Conservation (phyloP, 2,329 filamentous ascomycete species). For the Delphinella strobiligena region DNA sequence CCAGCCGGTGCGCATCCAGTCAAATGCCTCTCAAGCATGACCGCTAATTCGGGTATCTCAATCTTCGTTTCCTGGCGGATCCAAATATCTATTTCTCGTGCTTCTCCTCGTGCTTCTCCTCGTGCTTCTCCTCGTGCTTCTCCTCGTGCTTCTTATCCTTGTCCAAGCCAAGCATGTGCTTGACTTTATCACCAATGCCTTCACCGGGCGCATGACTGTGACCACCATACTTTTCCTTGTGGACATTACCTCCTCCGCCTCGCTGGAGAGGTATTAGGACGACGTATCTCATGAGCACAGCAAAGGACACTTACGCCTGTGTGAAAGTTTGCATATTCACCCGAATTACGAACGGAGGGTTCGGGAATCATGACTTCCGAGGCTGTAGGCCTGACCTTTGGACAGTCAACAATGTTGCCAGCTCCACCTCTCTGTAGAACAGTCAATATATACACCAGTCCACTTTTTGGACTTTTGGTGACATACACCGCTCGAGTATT, state of each 20-base stretch:
- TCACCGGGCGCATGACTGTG: slow-evolving; percentile 24
- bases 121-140: neutral
- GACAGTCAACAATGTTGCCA: slow-evolving; percentile 30
- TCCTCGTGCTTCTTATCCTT: slow-evolving; percentile 7
- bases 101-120: no score
- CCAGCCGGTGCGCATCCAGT: no score
- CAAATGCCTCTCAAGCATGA: neutral
- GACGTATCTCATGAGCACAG: neutral
- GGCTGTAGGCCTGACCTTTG: slow-evolving; percentile 18
- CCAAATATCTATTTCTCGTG: neutral
- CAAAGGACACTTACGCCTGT: slow-evolving; percentile 27
- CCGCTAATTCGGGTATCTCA: neutral
- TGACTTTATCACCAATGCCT: slow-evolving; percentile 32
- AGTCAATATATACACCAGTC: no score
- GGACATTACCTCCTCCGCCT: slow-evolving; percentile 34
- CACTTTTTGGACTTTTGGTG: slow-evolving; percentile 10
- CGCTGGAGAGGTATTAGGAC: slow-evolving; percentile 16
- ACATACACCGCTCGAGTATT: slow-evolving; percentile 23
- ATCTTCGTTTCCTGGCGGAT: neutral
- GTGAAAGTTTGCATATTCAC: slow-evolving; percentile 32
- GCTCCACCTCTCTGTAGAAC: slow-evolving; percentile 14
- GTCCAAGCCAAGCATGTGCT: slow-evolving; percentile 21
- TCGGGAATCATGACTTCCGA: slow-evolving; percentile 33
- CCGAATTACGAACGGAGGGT: slow-evolving; percentile 22
- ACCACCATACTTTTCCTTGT: slow-evolving; percentile 37